Base-by-base conservation (phyloP, 164 flowering plant species). In the Tetracentron sinense region DNA sequence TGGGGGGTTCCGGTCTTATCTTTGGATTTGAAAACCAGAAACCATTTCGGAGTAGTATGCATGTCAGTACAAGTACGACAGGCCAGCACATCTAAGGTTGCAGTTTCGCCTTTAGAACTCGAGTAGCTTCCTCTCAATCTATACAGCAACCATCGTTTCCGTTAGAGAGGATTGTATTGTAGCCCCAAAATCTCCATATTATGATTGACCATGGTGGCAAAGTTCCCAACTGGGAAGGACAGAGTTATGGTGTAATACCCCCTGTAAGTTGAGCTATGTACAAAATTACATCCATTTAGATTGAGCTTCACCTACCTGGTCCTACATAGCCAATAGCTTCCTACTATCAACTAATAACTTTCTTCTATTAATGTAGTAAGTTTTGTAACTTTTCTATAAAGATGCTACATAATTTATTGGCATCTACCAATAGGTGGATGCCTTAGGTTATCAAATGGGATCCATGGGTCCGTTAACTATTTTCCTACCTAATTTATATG, bases 161-260 rank as follows among this genome's bases (percentile, higher is more conserved):
- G 95, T 95, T 65, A n/a, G 97, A 92, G 70, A 85, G 97, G 78
- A 67, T 92, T 65, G n/a, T n/a, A n/a, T n/a, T n/a, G 99, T 95
- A 0, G 97, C 97, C 28, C 92, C 96, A 60, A 81, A 87, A 71
- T 89, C 99, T 69, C 99, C 99, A 95, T 71, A 85, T 95, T 72
- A 94, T 95, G 42, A 92, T 95, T 72, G 96, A 92, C 66, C 99
- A 95, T 77, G 96, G 81, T 54, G 97, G 99, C 55, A 90, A 88
- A 75, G 89, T 89, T 54, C 97, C 99, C 27, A 92, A 92, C 71
- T 95, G 99, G 99, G 99, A 95, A 87, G 99, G 99, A 51, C 97
- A 95, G 76, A 95, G 99, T 75, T 95, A 88, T 68, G 97, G 99
- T 57, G 79, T 95, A 0, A 90, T 95, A 63, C 97, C 99, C 72